These are phyloP conservation scores for Claviceps arundinis DNA, from an alignment of 2,329 filamentous ascomycete species.

Conservation along the genomic window DNA sequence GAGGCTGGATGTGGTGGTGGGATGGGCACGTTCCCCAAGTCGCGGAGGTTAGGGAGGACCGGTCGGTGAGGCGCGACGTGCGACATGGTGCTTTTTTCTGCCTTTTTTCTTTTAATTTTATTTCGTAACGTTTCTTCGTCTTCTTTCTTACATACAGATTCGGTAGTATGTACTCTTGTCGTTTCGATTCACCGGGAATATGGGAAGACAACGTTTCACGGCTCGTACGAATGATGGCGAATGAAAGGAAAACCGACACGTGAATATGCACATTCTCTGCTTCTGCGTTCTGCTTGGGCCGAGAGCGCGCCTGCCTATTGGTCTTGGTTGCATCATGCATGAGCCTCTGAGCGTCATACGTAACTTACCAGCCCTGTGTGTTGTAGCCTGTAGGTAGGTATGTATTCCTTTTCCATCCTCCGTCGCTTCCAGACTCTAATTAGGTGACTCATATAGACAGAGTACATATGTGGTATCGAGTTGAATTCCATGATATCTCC, in stretches of 20 bases:
- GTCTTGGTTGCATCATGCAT: not conserved
- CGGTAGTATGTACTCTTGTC: not conserved
- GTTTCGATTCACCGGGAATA: too few relatives aligned
- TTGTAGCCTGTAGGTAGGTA: too few relatives aligned
- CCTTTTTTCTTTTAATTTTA: not conserved
- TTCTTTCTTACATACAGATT: not conserved
- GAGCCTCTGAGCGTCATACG: too few relatives aligned
- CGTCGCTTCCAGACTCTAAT: too few relatives aligned
- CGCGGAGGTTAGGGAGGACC: slow-evolving; percentile 54
- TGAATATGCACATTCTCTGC: too few relatives aligned
- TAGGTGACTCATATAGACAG: too few relatives aligned
- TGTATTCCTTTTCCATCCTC: too few relatives aligned
- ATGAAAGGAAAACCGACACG: too few relatives aligned
- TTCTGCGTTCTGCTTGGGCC: not conserved
- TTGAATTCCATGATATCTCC: too few relatives aligned
- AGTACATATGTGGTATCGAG: too few relatives aligned
- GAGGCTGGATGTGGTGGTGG: slow-evolving; percentile 11
- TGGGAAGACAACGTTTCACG: not conserved
- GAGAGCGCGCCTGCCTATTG: not conserved
- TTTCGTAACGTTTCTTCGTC: not conserved
- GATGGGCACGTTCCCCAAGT: slow-evolving; percentile 47
- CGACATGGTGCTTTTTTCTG: slow-evolving; percentile 7
- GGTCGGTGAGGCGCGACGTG: slow-evolving; percentile 26
- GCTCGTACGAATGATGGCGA: not conserved
- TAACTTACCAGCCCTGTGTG: too few relatives aligned